Conservation (phyloP, 2,329 filamentous ascomycete genomes). For the Cytospora piceae region DNA sequence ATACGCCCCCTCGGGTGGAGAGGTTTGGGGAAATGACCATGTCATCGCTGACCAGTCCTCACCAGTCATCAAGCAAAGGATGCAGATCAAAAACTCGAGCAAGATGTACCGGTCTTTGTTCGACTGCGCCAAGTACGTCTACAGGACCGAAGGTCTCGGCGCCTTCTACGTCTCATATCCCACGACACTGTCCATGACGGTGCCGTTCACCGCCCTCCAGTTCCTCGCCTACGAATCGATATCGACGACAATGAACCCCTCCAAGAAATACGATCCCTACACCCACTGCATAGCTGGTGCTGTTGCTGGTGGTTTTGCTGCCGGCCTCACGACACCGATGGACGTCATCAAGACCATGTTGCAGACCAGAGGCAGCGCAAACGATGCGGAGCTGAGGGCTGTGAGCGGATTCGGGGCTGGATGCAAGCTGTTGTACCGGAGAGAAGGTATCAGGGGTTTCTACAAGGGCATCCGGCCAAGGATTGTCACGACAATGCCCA, state of each 20-base stretch:
- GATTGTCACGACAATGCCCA: slow-evolving; percentile 96
- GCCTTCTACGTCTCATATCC: slow-evolving; percentile 99
- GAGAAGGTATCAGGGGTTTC: slow-evolving; percentile 85
- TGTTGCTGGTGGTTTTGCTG: slow-evolving; percentile 89
- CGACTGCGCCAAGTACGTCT: slow-evolving; percentile 87
- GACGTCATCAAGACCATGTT: slow-evolving; percentile 98
- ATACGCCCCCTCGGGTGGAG: background rate
- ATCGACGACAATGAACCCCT: slow-evolving; percentile 89
- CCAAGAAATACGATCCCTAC: slow-evolving; percentile 83
- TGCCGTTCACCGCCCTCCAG: slow-evolving; percentile 95
- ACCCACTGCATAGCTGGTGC: slow-evolving; percentile 94
- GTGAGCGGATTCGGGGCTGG: slow-evolving; percentile 82
- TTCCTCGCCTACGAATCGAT: slow-evolving; percentile 98
- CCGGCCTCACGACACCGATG: slow-evolving; percentile 91
- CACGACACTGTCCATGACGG: slow-evolving; percentile 97
- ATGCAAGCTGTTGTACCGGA: slow-evolving; percentile 77
- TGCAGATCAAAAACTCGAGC: slow-evolving; percentile 96
- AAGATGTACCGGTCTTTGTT: slow-evolving; percentile 81
- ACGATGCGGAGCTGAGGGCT: slow-evolving; percentile 79
- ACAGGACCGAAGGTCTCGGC: slow-evolving; percentile 81
- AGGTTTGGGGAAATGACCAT: background rate
- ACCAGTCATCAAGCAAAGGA: slow-evolving; percentile 96
- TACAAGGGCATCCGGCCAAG: slow-evolving; percentile 91
- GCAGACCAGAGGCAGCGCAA: slow-evolving; percentile 83
- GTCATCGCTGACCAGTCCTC: slow-evolving; percentile 15